Conservation (phyloP, 352 stramenopile species). For the Globisporangium megalacanthum region DNA sequence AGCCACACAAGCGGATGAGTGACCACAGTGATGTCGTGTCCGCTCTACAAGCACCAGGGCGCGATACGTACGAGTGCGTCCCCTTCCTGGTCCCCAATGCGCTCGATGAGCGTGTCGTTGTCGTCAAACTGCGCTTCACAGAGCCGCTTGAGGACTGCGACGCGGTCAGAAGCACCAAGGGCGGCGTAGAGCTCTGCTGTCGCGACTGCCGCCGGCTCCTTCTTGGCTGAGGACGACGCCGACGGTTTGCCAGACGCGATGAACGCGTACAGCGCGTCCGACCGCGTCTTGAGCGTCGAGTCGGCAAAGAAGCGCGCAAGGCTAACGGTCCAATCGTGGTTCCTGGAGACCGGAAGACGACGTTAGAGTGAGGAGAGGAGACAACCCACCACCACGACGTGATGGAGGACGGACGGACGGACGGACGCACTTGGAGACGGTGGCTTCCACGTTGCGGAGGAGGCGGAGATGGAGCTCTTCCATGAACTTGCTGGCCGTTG, state of each 20-base stretch:
- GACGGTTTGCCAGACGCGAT: neutral
- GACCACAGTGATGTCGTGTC: neutral
- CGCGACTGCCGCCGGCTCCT: constrained; percentile 16
- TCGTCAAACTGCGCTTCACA: constrained; percentile 65
- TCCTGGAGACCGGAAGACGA: constrained; percentile 18
- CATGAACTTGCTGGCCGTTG: constrained; percentile 27
- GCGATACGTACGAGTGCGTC: constrained; percentile 33
- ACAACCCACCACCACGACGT: neutral
- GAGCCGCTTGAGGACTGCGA: constrained; percentile 50
- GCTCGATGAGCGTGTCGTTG: constrained; percentile 50
- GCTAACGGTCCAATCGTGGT: constrained; percentile 37
- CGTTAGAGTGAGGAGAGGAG: neutral
- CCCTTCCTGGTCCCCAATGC: constrained; percentile 46
- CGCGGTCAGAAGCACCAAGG: constrained; percentile 29
- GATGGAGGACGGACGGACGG: neutral
- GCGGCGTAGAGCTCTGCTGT: constrained; percentile 33
- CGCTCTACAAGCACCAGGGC: neutral
- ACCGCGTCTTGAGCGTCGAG: constrained; percentile 20
- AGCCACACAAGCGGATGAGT: neutral
- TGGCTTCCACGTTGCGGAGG: constrained; percentile 38
- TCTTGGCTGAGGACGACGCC: constrained; percentile 7
- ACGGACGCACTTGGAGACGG: constrained; percentile 37
- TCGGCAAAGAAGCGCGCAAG: constrained; percentile 40
- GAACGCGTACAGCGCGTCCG: constrained; percentile 9
- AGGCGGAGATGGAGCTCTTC: constrained; percentile 43